These are phyloP conservation scores for Trametes coccinea DNA, from an alignment of 768 basidiomycete genomes.

Conservation along the genomic window DNA sequence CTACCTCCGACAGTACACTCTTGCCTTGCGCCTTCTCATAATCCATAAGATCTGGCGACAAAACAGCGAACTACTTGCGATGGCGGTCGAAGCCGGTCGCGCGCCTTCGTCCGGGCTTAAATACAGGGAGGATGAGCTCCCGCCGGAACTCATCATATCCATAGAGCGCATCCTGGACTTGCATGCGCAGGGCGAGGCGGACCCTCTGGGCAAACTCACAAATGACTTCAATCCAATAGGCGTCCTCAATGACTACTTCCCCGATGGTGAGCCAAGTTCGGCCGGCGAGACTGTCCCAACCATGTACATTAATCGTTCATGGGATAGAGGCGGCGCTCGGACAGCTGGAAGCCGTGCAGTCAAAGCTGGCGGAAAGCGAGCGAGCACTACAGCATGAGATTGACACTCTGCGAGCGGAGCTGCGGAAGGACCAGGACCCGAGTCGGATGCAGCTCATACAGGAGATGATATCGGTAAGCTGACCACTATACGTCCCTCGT, in stretches of 20 bases:
- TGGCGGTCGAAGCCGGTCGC: slow-evolving; percentile 16
- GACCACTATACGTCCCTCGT: background rate
- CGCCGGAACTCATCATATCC: slow-evolving; percentile 65
- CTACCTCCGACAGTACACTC: background rate
- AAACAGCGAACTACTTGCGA: background rate
- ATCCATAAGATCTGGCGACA: too few species aligned
- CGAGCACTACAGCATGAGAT: slow-evolving; percentile 73
- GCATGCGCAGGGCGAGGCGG: slow-evolving; percentile 43
- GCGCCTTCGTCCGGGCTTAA: background rate
- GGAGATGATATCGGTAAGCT: slow-evolving; percentile 88
- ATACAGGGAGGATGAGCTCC: slow-evolving; percentile 48
- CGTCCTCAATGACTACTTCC: slow-evolving; percentile 69
- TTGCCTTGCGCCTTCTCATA: too few species aligned
- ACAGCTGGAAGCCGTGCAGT: slow-evolving; percentile 70
- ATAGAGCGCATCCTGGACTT: slow-evolving; percentile 72
- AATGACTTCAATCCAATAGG: slow-evolving; percentile 57
- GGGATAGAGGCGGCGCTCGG: slow-evolving; percentile 70
- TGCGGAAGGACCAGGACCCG: slow-evolving; percentile 82
- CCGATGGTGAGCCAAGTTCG: slow-evolving; percentile 56
- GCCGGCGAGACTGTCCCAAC: background rate
- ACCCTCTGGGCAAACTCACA: slow-evolving; percentile 60
- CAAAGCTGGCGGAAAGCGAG: slow-evolving; percentile 68
- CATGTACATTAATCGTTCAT: background rate
- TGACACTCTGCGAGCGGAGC: slow-evolving; percentile 59
- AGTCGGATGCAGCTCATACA: slow-evolving; percentile 88